Base-by-base conservation (phyloP, 352 stramenopile species). In the Thalassiosira exigua region DNA sequence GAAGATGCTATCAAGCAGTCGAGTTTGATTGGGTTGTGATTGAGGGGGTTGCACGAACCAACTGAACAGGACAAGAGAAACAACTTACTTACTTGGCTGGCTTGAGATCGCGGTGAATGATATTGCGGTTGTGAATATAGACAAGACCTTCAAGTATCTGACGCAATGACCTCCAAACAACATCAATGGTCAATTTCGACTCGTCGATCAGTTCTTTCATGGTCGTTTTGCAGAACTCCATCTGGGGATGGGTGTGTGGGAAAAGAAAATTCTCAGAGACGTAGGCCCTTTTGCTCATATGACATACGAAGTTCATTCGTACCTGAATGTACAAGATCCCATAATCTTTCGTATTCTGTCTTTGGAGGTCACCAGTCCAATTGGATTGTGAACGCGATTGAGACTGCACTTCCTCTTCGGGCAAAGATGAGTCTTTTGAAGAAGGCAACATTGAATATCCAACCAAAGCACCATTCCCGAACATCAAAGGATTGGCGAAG, bases 201-300 rank as follows among this genome's bases (percentile, higher is more conserved):
- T 98, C 94, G 75, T 98, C 96, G 67, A 98, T 98, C 33, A 98
- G 90, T 46, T 98, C 94, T 60, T 95, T 87, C 33, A 98, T 85
- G 26, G 96, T 97, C 53, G 96, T 98, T 88, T 96, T 90, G 54
- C 96, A 98, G 75, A 96, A 98, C 82, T 98, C 95, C 96, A 98
- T 98, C n/a, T n/a, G n/a, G n/a, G n/a, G n/a, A n/a, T n/a, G n/a
- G n/a, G n/a, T n/a, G n/a, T n/a, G n/a, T n/a, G n/a, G n/a, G n/a
- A n/a, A n/a, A n/a, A n/a, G n/a, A n/a, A n/a, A n/a, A n/a, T n/a
- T n/a, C n/a, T n/a, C n/a, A n/a, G n/a, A n/a, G n/a, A n/a, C n/a
- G n/a, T n/a, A n/a, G n/a, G n/a, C n/a, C n/a, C n/a, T n/a, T n/a
- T n/a, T n/a, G n/a, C n/a, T n/a, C n/a, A n/a, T n/a, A n/a, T n/a